Conservation (phyloP, 495 filamentous ascomycete genomes). For the Aspergillus incahuasiensis region DNA sequence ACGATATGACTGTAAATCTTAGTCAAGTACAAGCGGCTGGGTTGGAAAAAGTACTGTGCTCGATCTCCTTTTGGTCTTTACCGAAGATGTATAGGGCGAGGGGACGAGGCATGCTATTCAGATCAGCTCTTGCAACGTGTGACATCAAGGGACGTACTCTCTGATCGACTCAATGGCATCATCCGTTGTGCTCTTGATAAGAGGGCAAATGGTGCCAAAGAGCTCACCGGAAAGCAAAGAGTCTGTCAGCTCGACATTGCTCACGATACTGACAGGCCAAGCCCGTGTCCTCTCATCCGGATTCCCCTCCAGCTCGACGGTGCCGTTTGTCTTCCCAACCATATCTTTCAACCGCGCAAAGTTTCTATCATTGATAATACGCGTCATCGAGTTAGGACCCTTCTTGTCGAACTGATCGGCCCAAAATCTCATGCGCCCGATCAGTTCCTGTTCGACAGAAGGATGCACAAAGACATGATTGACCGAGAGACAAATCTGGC, state of each 20-base stretch:
- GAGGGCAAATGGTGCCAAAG: conserved; percentile 79
- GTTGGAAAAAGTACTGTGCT: not conserved
- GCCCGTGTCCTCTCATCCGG: conserved; percentile 57
- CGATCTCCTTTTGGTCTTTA: conserved; percentile 6
- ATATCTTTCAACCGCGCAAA: conserved; percentile 75
- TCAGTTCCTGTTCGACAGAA: conserved; percentile 58
- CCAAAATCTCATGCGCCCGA: conserved; percentile 57
- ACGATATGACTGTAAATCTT: not conserved
- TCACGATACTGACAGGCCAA: conserved; percentile 61
- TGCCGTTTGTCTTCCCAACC: conserved; percentile 64
- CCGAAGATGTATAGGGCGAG: conserved; percentile 11
- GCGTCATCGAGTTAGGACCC: conserved; percentile 50
- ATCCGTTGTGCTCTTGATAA: conserved; percentile 38
- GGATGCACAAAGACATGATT: conserved; percentile 80
- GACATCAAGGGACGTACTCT: not conserved
- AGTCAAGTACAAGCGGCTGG: not conserved
- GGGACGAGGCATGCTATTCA: not conserved
- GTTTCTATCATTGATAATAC: conserved; percentile 73
- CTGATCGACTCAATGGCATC: conserved; percentile 17
- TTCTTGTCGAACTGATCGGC: conserved; percentile 62
- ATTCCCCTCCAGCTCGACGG: conserved; percentile 69
- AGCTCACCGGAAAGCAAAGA: conserved; percentile 71
- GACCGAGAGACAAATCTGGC: conserved; percentile 69
- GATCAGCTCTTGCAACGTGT: not conserved
- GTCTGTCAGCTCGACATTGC: conserved; percentile 50